phyloP scores from a whole-genome alignment of 1,284 basidiomycete species.

The Chondrostereum purpureum region DNA sequence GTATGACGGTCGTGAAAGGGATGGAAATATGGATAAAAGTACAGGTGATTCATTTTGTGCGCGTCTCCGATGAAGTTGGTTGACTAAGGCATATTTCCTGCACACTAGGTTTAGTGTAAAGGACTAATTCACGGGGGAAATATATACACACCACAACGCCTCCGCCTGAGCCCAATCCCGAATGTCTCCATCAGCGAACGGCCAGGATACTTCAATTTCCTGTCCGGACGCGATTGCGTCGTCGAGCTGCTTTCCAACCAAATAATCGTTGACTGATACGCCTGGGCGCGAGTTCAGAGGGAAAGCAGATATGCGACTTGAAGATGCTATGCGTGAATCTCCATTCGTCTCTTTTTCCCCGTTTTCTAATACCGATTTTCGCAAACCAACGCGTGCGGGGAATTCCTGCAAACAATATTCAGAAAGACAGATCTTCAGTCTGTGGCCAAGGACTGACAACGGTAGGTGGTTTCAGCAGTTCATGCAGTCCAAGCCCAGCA shows the following conservation, averaged over 20 bases:
- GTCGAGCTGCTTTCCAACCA: slow-evolving; percentile 78
- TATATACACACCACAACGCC: slow-evolving; percentile 71
- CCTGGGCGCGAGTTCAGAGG: slow-evolving; percentile 31
- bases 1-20: slow-evolving; percentile 66
- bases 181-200: slow-evolving; percentile 73
- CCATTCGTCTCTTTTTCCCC: background rate
- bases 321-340: slow-evolving; percentile 25
- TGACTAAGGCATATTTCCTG: slow-evolving; percentile 85
- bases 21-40: slow-evolving; percentile 66
- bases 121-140: slow-evolving; percentile 6
- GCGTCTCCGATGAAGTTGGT: slow-evolving; percentile 69
- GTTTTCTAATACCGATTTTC: slow-evolving; percentile 32
- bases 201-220: slow-evolving; percentile 75
- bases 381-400: slow-evolving; percentile 68
- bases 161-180: slow-evolving; percentile 88
- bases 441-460: slow-evolving; percentile 47
- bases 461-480: slow-evolving; percentile 69
- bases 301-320: slow-evolving; percentile 36
- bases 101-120: slow-evolving; percentile 6
- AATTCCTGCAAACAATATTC: slow-evolving; percentile 43
- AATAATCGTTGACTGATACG: slow-evolving; percentile 69
- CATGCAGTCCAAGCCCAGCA: slow-evolving; percentile 76
- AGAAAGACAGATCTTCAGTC: background rate
- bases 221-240: slow-evolving; percentile 71
- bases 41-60: slow-evolving; percentile 85